These are phyloP conservation scores for Wickerhamomyces alni DNA, from an alignment of 805 yeast genomes.

Conservation along the genomic window DNA sequence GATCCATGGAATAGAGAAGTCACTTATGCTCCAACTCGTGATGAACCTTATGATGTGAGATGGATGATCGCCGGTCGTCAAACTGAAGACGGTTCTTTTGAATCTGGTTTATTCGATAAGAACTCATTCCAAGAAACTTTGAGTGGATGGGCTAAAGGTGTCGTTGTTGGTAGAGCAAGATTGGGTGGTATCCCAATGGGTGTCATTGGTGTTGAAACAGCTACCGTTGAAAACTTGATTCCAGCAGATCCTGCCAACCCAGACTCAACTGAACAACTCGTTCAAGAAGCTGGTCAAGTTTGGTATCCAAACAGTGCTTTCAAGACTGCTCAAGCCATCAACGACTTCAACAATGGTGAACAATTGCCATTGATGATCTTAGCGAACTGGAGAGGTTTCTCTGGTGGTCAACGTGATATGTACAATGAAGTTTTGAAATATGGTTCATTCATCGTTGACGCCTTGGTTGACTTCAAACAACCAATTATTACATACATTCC, in stretches of 20 bases:
- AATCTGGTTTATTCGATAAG: constrained; percentile 86
- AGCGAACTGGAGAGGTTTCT: constrained; percentile 99
- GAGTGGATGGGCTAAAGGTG: constrained; percentile 98
- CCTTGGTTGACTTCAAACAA: constrained; percentile 90
- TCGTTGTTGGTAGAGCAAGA: constrained; percentile 97
- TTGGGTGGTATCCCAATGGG: constrained; percentile 99
- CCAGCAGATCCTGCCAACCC: constrained; percentile 99
- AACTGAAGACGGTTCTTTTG: constrained; percentile 62
- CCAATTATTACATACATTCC: constrained; percentile 97
- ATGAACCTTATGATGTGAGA: constrained; percentile 83
- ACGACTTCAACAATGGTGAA: constrained; percentile 97
- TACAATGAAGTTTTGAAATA: constrained; percentile 95
- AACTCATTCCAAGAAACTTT: constrained; percentile 93
- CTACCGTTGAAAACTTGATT: constrained; percentile 77
- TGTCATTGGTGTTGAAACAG: constrained; percentile 93
- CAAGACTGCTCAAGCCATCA: constrained; percentile 98
- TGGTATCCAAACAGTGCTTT: constrained; percentile 99
- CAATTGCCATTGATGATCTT: constrained; percentile 94
- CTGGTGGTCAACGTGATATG: constrained; percentile 99
- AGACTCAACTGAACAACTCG: constrained; percentile 77
- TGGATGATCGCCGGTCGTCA: constrained; percentile 88
- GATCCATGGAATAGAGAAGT: constrained; percentile 95
- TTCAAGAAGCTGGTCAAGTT: constrained; percentile 98
- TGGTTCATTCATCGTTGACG: constrained; percentile 96
- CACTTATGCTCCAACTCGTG: constrained; percentile 67